These are phyloP conservation scores for Hypoxylon intermedium DNA, from an alignment of 495 filamentous ascomycete species.

Conservation along the genomic window DNA sequence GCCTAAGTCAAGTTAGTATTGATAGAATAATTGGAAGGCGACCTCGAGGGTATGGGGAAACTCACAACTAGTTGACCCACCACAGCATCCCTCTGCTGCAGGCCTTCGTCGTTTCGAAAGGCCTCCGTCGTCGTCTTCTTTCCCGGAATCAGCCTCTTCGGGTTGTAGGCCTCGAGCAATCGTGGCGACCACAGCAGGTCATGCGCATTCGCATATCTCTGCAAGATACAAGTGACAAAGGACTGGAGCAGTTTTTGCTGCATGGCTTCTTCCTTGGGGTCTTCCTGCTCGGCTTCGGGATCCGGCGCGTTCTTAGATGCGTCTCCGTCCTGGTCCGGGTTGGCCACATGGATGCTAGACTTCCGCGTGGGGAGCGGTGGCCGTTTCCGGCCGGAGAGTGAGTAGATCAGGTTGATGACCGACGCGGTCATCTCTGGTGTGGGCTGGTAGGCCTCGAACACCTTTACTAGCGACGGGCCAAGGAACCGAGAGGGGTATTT, in stretches of 20 bases:
- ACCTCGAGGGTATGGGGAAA: slow-evolving; percentile 15
- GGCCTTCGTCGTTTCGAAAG: slow-evolving; percentile 66
- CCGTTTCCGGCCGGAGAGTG: slow-evolving; percentile 72
- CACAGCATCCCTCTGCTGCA: slow-evolving; percentile 71
- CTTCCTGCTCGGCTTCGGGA: slow-evolving; percentile 74
- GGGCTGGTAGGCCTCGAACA: slow-evolving; percentile 71
- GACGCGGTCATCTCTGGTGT: slow-evolving; percentile 72
- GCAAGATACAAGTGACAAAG: slow-evolving; percentile 83
- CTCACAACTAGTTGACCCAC: slow-evolving; percentile 78
- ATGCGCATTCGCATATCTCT: slow-evolving; percentile 75
- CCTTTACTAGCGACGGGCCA: slow-evolving; percentile 82
- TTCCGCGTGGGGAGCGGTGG: slow-evolving; percentile 76
- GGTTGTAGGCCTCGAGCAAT: slow-evolving; percentile 74
- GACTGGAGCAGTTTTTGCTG: slow-evolving; percentile 78
- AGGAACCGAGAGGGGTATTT: slow-evolving; percentile 92
- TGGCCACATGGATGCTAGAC: slow-evolving; percentile 64
- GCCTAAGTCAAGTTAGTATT: slow-evolving; percentile 55
- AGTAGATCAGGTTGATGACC: slow-evolving; percentile 76
- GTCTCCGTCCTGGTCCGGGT: slow-evolving; percentile 54
- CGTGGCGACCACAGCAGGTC: slow-evolving; percentile 77
- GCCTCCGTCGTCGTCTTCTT: slow-evolving; percentile 64
- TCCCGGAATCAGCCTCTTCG: slow-evolving; percentile 63
- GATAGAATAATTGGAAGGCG: not conserved
- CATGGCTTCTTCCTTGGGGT: slow-evolving; percentile 66
- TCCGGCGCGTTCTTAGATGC: slow-evolving; percentile 70